Base-by-base conservation (phyloP, 164 flowering plant species). In the Tetracentron sinense region DNA sequence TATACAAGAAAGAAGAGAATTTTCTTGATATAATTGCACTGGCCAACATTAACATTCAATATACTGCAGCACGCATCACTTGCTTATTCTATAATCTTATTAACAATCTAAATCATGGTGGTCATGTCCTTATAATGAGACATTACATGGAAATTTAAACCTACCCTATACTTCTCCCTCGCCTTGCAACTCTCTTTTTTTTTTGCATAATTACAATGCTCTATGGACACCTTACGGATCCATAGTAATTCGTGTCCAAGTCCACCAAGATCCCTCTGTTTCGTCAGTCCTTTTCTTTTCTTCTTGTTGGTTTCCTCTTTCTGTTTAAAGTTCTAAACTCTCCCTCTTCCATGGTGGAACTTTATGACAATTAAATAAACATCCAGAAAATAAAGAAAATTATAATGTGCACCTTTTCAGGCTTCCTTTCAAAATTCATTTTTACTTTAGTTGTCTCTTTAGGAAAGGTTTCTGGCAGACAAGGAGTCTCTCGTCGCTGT, bases 401-500 rank as follows among this genome's bases (percentile, higher is more conserved):
- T 53, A 62, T 56, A 63, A 54, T 66, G 65, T 73, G 58, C 63
- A 54, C 57, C 67, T 79, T 71, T 65, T 42, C 11, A 20, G 53
- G 62, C 46, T 67, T 52, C 26, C 19, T 55, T 46, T 27, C 6
- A 26, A 17, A 66, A n/a, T 31, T 38, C 17, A 4, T 7, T 21
- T 63, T 67, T 56, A 74, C 74, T 64, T 81, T 48, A 80, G 64
- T 77, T 74, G 95, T 73, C 72, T 83, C 85, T 84, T 95, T 27
- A 81, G 69, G 72, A 89, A 95, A 26, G 97, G 96, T 72, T 95
- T 95, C 76, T 95, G 99, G 78, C 97, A 89, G 65, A 95, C 58
- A 0, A 95, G 90, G 60, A 95, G 92, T 72, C 72, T 86, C 80
- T 95, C 96, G 3, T 89, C 85, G 17, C 79, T 87, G 76, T 82